Base-by-base conservation (phyloP, 2,329 filamentous ascomycete species). In the Talaromyces rugulosus region DNA sequence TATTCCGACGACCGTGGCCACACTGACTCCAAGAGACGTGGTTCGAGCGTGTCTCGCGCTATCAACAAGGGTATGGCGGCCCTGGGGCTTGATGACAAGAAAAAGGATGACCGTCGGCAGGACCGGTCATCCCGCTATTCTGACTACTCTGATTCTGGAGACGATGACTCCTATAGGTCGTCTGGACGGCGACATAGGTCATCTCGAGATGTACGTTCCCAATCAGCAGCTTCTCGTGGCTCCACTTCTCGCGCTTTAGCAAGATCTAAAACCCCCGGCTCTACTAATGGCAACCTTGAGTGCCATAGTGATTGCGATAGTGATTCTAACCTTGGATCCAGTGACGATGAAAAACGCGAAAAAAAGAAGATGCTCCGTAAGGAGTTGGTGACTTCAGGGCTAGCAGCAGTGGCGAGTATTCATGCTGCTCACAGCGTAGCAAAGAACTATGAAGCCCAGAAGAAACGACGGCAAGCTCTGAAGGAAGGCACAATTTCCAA, bases 341-440 rank as follows among this genome's bases (percentile, higher is more conserved):
- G 83, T 72, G 82, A 82, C 69, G 86, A 87, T 70, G 86, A 89
- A 77, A 85, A 87, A 71, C 80, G 83, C 66, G 77, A 80, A 69
- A 79, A 82, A 59, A 89, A 87, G 75, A 87, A 88, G 71, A 81
- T 88, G 78, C 82, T 82, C 78, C 83, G 85, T 74, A 88, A 88
- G 75, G 85, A 88, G 79, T 74, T 88, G 69, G 72, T 89, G 65
- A 88, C 86, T 66, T 84, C 86, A 60, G 86, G 87, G 65, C 77
- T 89, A 62, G 87, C 87, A 59, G 87, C 85, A 62, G 83, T 89
- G 63, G 87, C 87, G 42, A 89, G 87, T 31, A 88, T 89, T 65
- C 87, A 89, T 75, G 87, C 87, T 28, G 87, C 85, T 14, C 86
- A 89, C 71, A 83, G 81, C 64, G 80, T 89, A 60, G 87, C 88